Evolutionary conservation across 2,329 filamentous ascomycete genomes (phyloP), one percentile per base, ranked within the genome.

Genomic region (Fusarium buharicum): DNA sequence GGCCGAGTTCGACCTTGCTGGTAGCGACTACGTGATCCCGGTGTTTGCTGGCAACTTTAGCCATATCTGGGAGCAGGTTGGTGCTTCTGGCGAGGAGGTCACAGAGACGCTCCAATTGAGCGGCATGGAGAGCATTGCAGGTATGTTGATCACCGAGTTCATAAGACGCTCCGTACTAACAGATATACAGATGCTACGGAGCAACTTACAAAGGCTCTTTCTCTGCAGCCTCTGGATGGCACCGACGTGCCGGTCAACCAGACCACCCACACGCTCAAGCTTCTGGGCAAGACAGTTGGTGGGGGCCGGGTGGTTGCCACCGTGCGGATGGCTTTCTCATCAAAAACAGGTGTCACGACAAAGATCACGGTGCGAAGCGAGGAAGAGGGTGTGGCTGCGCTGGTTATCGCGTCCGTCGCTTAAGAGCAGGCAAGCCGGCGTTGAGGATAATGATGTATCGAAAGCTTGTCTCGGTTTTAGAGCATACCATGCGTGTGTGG

Each of bases 31-130:
- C 77, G 88, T 99, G 61, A 85, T 97, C 43, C 95, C 95, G 17
- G 90, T 92, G 2, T 99, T 96, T 76, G 93, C 93, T 16, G 91
- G 93, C 75, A 96, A 92, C 82, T 99, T 98, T 75, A 92, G 91
- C 74, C 92, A 96, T 72, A 86, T 98, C 43, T 99, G 94, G 94
- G 92, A 96, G 76, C 92, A 96, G 77, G 87, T 94, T 49, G 92
- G 92, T 49, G 90, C 91, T n/a, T 83, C 90, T 24, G 93, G 93
- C 47, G 92, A 97, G 72, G 91, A 97, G 74, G 90, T 91, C 5
- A 91, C 91, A 64, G 95, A 98, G 81, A 99, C 94, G 33, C 81
- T 97, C 75, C 92, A 94, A 77, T 82, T 97, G 66, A 88, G 89
- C 71, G 90, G 90, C 68, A 88, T 95, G 73, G 97, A 96, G 87